Conservation (phyloP, 441 rosid genomes). For the Populus trichocarpa region DNA sequence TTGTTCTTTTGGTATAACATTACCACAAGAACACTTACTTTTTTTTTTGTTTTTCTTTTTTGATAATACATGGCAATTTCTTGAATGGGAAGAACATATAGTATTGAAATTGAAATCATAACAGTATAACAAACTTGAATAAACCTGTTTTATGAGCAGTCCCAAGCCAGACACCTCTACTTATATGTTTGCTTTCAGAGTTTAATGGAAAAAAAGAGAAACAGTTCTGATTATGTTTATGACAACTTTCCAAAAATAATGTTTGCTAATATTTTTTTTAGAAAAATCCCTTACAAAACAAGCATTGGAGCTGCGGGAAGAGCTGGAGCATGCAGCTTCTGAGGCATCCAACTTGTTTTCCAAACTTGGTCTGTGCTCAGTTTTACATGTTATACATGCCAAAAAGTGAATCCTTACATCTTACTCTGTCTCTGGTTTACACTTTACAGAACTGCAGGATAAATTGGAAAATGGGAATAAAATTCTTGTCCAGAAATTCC, state of each 20-base stretch:
- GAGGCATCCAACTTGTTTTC: slow-evolving; percentile 68
- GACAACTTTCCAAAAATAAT: background rate
- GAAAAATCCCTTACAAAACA: slow-evolving; percentile 67
- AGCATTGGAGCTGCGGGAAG: slow-evolving; percentile 67
- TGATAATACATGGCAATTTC: background rate
- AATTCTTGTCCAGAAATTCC: slow-evolving; percentile 61
- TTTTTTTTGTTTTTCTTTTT: too few species aligned
- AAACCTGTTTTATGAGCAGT: background rate
- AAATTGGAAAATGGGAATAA: slow-evolving; percentile 67
- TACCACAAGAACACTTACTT: background rate
- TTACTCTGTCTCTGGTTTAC: background rate
- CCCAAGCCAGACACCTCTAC: background rate
- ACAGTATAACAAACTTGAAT: background rate
- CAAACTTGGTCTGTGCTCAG: slow-evolving; percentile 55
- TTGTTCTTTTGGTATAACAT: background rate
- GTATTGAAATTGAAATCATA: background rate
- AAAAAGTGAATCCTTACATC: background rate
- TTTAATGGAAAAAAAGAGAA: background rate
- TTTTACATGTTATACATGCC: background rate
- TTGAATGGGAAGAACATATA: background rate
- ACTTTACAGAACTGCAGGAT: slow-evolving; percentile 62
- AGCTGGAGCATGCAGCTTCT: slow-evolving; percentile 63
- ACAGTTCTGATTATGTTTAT: background rate
- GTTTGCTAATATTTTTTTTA: slow-evolving; percentile 21
- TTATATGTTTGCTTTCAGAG: background rate